A percentile compares a stretch with the other conserved stretches of the same genome.
These are phyloP conservation scores for Plicaturopsis crispa DNA, from an alignment of 768 basidiomycete species.

Conservation along the genomic window DNA sequence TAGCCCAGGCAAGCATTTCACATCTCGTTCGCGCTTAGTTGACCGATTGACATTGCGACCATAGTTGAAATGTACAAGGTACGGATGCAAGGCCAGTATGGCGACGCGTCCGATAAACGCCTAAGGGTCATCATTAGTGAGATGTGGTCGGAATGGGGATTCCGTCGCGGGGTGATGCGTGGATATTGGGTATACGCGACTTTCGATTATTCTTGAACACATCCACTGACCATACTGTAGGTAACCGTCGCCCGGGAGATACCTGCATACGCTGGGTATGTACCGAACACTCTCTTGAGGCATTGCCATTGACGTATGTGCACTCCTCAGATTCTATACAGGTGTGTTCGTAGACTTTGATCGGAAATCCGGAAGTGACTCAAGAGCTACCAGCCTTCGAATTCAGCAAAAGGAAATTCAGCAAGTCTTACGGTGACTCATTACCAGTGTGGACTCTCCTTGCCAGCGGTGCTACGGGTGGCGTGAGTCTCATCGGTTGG, in stretches of 20 bases:
- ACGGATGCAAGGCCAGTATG: conserved; percentile 95
- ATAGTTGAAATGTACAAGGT: conserved; percentile 98
- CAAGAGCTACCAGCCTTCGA: conserved; percentile 63
- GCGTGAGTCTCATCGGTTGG: conserved; percentile 37
- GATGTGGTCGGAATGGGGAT: conserved; percentile 85
- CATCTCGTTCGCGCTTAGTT: neutral
- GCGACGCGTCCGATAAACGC: conserved; percentile 68
- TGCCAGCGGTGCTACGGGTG: conserved; percentile 77
- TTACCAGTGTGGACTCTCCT: conserved; percentile 83
- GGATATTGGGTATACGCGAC: conserved; percentile 79
- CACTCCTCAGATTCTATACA: conserved; percentile 52
- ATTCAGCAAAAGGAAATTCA: conserved; percentile 76
- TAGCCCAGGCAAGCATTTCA: conserved; percentile 57
- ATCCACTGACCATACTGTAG: conserved; percentile 28
- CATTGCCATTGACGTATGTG: neutral
- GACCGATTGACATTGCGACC: conserved; percentile 1
- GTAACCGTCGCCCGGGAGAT: conserved; percentile 90
- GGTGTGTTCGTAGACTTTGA: conserved; percentile 33
- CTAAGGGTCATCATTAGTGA: conserved; percentile 65
- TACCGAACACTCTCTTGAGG: neutral
- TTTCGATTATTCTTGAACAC: neutral
- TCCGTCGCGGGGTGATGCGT: conserved; percentile 86
- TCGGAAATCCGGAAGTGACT: neutral
- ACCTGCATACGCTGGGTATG: conserved; percentile 84
- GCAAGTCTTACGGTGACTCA: conserved; percentile 50